phyloP scores from a whole-genome alignment of 345 rosid genomes.

The Erysimum cheiranthoides region DNA sequence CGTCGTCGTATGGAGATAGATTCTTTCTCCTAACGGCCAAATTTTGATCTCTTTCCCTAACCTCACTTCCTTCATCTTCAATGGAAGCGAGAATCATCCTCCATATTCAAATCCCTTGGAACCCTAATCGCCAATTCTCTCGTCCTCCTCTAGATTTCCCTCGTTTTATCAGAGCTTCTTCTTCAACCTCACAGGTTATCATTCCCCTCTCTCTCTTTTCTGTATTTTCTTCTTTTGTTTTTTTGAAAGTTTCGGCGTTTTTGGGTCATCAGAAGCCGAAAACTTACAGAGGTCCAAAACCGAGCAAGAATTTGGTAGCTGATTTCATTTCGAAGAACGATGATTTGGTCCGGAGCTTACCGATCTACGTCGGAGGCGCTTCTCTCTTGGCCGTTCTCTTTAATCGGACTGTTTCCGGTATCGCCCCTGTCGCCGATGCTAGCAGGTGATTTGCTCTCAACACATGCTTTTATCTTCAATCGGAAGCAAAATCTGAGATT shows the following conservation, averaged over 20 bases:
- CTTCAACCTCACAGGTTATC: conserved; percentile 57
- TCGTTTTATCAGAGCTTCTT: conserved; percentile 52
- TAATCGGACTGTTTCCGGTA: conserved; percentile 77
- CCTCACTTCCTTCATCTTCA: conserved; percentile 19
- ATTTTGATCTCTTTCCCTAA: background rate
- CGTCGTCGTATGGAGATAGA: conserved; percentile 2
- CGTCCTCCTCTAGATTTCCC: conserved; percentile 42
- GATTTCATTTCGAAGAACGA: conserved; percentile 75
- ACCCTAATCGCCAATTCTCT: conserved; percentile 34
- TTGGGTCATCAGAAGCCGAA: conserved; percentile 32
- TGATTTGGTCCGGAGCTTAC: conserved; percentile 68
- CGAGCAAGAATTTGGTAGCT: conserved; percentile 62
- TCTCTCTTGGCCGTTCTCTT: conserved; percentile 80
- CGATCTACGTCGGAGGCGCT: conserved; percentile 75
- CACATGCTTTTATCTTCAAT: background rate
- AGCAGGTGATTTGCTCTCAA: conserved; percentile 60
- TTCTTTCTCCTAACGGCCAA: conserved; percentile 6
- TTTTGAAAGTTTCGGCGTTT: background rate
- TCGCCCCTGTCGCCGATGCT: conserved; percentile 93
- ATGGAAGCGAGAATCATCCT: conserved; percentile 76
- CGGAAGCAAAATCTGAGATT: background rate
- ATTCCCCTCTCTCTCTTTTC: background rate
- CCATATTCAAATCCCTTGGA: conserved; percentile 46
- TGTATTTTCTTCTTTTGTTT: background rate
- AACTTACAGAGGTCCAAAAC: conserved; percentile 69